Conservation (phyloP, 2,329 filamentous ascomycete genomes). For the Ophiocordyceps sinensis region DNA sequence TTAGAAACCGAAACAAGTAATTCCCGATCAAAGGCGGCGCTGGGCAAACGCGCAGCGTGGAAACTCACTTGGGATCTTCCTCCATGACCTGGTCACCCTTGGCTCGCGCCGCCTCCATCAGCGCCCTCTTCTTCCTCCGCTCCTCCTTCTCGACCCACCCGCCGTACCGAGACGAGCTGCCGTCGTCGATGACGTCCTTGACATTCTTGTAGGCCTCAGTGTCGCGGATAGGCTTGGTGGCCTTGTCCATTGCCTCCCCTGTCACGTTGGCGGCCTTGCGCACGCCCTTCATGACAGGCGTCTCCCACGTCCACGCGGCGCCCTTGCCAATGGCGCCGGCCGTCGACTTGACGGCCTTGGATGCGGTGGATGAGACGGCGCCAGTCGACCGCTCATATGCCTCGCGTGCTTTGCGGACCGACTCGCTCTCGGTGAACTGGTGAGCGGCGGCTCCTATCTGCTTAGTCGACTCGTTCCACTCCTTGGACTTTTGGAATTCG, state of each 20-base stretch:
- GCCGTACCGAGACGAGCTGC: slow-evolving; percentile 88
- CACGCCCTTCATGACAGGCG: slow-evolving; percentile 79
- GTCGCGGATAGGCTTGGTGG: slow-evolving; percentile 84
- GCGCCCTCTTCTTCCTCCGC: slow-evolving; percentile 63
- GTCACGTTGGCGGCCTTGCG: slow-evolving; percentile 76
- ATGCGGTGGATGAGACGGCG: slow-evolving; percentile 64
- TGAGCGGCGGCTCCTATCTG: slow-evolving; percentile 78
- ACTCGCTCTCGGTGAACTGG: slow-evolving; percentile 86
- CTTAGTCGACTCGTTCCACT: slow-evolving; percentile 99
- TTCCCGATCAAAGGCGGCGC: too few species aligned
- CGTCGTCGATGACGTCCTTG: slow-evolving; percentile 93
- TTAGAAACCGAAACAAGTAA: background rate
- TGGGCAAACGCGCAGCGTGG: too few species aligned
- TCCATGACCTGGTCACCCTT: slow-evolving; percentile 43
- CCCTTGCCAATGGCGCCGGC: slow-evolving; percentile 79
- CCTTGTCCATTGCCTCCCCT: slow-evolving; percentile 78
- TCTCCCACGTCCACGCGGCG: slow-evolving; percentile 96
- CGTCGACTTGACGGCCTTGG: slow-evolving; percentile 70
- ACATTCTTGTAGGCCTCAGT: slow-evolving; percentile 92
- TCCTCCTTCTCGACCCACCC: slow-evolving; percentile 97
- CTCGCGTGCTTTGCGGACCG: slow-evolving; percentile 69
- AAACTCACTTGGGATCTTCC: slow-evolving; percentile 75
- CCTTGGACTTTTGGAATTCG: slow-evolving; percentile 93
- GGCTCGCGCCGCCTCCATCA: slow-evolving; percentile 48
- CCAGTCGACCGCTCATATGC: slow-evolving; percentile 80